Base-by-base conservation (phyloP, 2,329 filamentous ascomycete genomes). In the Whalleya microplaca region DNA sequence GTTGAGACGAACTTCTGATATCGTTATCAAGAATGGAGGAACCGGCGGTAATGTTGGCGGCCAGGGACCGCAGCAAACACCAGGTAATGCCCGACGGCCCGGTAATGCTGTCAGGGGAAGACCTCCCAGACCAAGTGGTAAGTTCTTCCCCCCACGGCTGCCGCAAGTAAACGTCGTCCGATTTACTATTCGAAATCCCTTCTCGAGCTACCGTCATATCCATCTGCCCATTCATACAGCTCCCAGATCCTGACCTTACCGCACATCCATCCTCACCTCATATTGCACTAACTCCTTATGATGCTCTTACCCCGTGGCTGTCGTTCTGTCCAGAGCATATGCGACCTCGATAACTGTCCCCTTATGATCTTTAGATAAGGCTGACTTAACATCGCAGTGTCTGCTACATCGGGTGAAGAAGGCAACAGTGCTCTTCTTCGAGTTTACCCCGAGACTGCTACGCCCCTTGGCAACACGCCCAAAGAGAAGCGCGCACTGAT, bases 1-100 rank as follows among this genome's bases (percentile, higher is more conserved):
- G 9, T 76, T 91, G 41, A 81, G 84, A 54, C 84, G 92, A 14
- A 77, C 96, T 21, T 84, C 86, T 18, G 88, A 95, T 37, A 81
- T 92, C 18, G 80, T 82, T 42, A 78, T 84, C 59, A 79, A 76
- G 50, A 79, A 82, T 55, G 51, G 69, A 61, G 55, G 69, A 62
- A 56, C 64, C 27, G 52, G 53, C 41, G 67, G 68, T 48, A 65
- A 66, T 21, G 58, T 65, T 50, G 55, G 61, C 51, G 53, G 61
- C 56, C 64, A 66, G 42, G 61, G 53, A 52, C 61, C 55, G 27
- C 57, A 62, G 37, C 55, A 55, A 23, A 32, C 51, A 49, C 45
- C 45, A 64, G 66, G 67, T 60, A 75, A 75, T 53, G 71, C 75
- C 50, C 75, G 74, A 23, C 74, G 75, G 53, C 70, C 66, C 51